These are phyloP conservation scores for Cladosporium oxysporum DNA, from an alignment of 2,329 filamentous ascomycete genomes.

Conservation along the genomic window DNA sequence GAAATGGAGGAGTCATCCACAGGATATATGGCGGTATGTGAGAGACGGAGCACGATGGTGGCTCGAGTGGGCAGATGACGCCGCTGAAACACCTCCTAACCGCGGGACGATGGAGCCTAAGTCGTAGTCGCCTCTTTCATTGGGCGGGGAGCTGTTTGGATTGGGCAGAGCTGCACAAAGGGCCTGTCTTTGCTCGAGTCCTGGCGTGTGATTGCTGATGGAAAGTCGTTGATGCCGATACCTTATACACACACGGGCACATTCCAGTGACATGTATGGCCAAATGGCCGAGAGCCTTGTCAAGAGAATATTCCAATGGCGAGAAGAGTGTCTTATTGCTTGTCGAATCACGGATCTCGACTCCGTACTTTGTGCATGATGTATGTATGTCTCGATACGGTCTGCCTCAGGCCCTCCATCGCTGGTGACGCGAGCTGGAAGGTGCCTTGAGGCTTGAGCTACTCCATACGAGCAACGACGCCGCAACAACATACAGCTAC, in stretches of 20 bases:
- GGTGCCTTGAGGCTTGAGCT: conserved; percentile 18
- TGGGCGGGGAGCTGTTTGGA: conserved; percentile 18
- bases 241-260: neutral
- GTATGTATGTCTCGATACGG: neutral
- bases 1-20: conserved; percentile 19
- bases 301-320: too few species aligned
- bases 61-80: conserved; percentile 21
- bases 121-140: neutral
- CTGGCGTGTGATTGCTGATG: neutral
- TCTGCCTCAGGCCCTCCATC: neutral
- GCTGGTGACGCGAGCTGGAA: conserved; percentile 17
- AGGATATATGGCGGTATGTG: conserved; percentile 23
- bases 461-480: conserved; percentile 11
- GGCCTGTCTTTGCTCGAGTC: conserved; percentile 13
- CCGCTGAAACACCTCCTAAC: conserved; percentile 18
- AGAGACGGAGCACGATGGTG: conserved; percentile 24
- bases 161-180: conserved; percentile 19
- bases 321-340: neutral
- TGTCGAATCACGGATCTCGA: neutral
- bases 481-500: conserved; percentile 16
- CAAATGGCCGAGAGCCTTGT: neutral
- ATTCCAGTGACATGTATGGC: neutral
- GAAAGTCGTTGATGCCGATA: neutral
- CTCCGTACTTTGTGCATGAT: neutral
- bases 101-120: conserved; percentile 17